phyloP scores from a whole-genome alignment of 2,329 filamentous ascomycete species.

The Ophiosphaerella narmari region DNA sequence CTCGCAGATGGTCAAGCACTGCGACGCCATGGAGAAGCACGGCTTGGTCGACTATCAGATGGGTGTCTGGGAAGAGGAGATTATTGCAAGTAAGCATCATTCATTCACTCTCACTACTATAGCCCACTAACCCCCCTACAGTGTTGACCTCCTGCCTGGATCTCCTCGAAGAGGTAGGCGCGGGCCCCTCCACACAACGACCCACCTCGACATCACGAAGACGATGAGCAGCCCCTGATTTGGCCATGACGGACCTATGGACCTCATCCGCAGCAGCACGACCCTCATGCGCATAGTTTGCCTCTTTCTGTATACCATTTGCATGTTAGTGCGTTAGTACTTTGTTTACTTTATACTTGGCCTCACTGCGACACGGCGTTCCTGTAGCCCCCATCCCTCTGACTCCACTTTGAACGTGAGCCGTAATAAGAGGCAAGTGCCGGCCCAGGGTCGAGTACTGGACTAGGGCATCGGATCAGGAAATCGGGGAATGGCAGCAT shows the following conservation, averaged over 20 bases:
- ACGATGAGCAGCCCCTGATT: slow-evolving; percentile 28
- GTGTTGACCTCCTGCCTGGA: slow-evolving; percentile 61
- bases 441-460: slow-evolving; percentile 11
- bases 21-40: slow-evolving; percentile 84
- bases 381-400: slow-evolving; percentile 18
- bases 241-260: slow-evolving; percentile 16
- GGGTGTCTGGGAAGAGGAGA: slow-evolving; percentile 93
- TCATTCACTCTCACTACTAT: slow-evolving; percentile 9
- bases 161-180: slow-evolving; percentile 52
- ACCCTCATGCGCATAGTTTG: slow-evolving; percentile 5
- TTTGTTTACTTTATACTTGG: slow-evolving; percentile 14
- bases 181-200: slow-evolving; percentile 37
- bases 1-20: slow-evolving; percentile 78
- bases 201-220: slow-evolving; percentile 38
- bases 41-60: slow-evolving; percentile 98
- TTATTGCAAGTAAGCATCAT: slow-evolving; percentile 72
- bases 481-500: slow-evolving; percentile 11
- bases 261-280: slow-evolving; percentile 11
- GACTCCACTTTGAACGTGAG: slow-evolving; percentile 22
- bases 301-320: slow-evolving; percentile 36
- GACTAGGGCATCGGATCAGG: slow-evolving; percentile 12
- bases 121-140: slow-evolving; percentile 28
- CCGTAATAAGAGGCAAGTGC: slow-evolving; percentile 10
- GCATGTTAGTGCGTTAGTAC: slow-evolving; percentile 19
- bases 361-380: slow-evolving; percentile 12